Conservation (phyloP, 768 basidiomycete genomes). For the Lactarius hengduanensis region DNA sequence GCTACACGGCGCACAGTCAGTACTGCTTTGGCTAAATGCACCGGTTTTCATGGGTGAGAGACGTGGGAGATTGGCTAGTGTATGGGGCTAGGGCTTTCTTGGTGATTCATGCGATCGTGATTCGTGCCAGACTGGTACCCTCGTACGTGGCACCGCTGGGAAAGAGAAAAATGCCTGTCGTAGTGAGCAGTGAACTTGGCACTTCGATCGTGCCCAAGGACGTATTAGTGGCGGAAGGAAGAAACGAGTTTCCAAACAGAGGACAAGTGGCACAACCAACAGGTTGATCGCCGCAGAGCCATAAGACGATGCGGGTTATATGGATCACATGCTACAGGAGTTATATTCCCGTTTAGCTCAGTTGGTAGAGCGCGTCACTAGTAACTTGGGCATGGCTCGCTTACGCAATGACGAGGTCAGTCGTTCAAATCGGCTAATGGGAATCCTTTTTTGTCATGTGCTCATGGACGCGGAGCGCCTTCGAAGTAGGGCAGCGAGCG, state of each 20-base stretch:
- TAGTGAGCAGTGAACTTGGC: not conserved
- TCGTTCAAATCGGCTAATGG: constrained; percentile 57
- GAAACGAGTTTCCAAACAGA: constrained; percentile 2
- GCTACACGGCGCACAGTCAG: not conserved
- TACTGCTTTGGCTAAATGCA: not conserved
- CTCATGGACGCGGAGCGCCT: constrained; percentile 16
- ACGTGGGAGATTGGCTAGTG: not conserved
- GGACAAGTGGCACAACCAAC: not conserved
- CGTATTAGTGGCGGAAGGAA: constrained; percentile 2
- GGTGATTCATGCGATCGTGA: not conserved
- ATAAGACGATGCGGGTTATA: constrained; percentile 8
- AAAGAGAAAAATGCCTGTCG: not conserved
- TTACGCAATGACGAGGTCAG: constrained; percentile 57
- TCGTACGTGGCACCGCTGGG: not conserved
- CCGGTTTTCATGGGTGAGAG: not conserved
- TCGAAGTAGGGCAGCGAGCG: not conserved
- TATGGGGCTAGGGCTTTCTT: too few species aligned
- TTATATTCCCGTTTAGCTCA: constrained; percentile 37
- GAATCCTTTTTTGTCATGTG: constrained; percentile 27
- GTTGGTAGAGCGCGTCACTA: constrained; percentile 66
- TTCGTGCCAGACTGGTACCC: not conserved
- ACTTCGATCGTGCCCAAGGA: not conserved
- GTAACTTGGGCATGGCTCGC: constrained; percentile 33
- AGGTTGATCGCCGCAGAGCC: not conserved
- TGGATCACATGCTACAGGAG: not conserved